Base-by-base conservation (phyloP, 306 rosid species). In the Trifolium dubium region DNA sequence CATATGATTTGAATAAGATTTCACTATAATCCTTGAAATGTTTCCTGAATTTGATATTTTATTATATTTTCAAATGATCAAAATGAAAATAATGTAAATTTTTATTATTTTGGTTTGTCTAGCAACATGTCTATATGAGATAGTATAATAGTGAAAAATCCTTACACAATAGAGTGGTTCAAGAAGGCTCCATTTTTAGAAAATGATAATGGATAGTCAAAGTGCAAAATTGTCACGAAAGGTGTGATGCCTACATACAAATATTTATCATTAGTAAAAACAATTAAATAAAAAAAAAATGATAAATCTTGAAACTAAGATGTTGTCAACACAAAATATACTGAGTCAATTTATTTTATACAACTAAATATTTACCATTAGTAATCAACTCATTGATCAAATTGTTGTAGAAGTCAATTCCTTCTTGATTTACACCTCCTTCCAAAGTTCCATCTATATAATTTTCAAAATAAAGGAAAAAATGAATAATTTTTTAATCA, bases 351-450 rank as follows among this genome's bases (percentile, higher is more conserved):
- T 8, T 9, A 37, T 34, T 64, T 15, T 9, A 64, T 2, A 5
- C 43, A 44, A 41, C 15, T 15, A 5, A 14, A 5, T 44, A 14
- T 63, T 23, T 23, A 23, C 23, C 23, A 23, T 23, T 23, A 23
- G 23, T 0, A 23, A 23, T 23, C 1, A 23, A 23, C 23, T 23
- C 23, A 14, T 83, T 46, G 8, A 84, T 77, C 35, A 84, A 68
- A 15, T 18, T 28, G 64, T 64, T 84, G 78, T 80, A 84, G 68
- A 80, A 73, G 73, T 72, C 39, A 34, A 83, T 5, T 6, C 87
- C 84, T 59, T 77, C 58, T 69, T 80, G 74, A 9, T 83, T 83
- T 39, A 83, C 5, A 18, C 84, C 84, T 6, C 80, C 87, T 72
- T 77, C 39, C 30, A 83, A 35, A 4, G 80, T 67, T 63, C 83